Conservation (phyloP, 2,329 filamentous ascomycete species). For the Mariannaea elegans region DNA sequence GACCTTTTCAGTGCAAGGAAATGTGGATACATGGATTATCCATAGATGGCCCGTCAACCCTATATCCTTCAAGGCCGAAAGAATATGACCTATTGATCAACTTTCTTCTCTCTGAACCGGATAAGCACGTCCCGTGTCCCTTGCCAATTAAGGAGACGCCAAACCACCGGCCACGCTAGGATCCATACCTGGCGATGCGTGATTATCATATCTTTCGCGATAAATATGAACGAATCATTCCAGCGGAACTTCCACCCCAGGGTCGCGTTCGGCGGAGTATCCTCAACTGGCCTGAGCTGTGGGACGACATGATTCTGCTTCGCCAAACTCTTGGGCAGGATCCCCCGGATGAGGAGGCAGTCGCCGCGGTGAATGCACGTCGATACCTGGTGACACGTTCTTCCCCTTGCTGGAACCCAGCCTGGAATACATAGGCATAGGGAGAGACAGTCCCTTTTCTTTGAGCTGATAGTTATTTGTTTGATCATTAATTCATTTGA, state of each 20-base stretch:
- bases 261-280: slow-evolving; percentile 12
- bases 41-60: background rate
- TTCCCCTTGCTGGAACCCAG: too few relatives aligned
- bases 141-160: slow-evolving; percentile 1
- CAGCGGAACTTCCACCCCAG: slow-evolving; percentile 64
- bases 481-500: too few relatives aligned
- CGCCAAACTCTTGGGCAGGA: too few relatives aligned
- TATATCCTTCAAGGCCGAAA: slow-evolving; percentile 8
- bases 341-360: too few relatives aligned
- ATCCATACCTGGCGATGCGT: background rate
- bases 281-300: slow-evolving; percentile 52
- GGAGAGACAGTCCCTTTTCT: too few relatives aligned
- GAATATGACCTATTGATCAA: background rate
- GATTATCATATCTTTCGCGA: slow-evolving; percentile 67
- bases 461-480: too few relatives aligned
- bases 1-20: slow-evolving; percentile 1
- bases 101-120: slow-evolving; percentile 4
- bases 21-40: slow-evolving; percentile 12
- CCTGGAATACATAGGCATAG: too few relatives aligned
- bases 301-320: background rate
- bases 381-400: too few relatives aligned
- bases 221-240: slow-evolving; percentile 72
- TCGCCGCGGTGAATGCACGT: too few relatives aligned
- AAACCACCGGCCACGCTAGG: slow-evolving; percentile 7
- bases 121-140: background rate